Evolutionary conservation across 495 filamentous ascomycete genomes (phyloP), one percentile per base, ranked within the genome.

Genomic region (Hypomontagnella monticulosa): DNA sequence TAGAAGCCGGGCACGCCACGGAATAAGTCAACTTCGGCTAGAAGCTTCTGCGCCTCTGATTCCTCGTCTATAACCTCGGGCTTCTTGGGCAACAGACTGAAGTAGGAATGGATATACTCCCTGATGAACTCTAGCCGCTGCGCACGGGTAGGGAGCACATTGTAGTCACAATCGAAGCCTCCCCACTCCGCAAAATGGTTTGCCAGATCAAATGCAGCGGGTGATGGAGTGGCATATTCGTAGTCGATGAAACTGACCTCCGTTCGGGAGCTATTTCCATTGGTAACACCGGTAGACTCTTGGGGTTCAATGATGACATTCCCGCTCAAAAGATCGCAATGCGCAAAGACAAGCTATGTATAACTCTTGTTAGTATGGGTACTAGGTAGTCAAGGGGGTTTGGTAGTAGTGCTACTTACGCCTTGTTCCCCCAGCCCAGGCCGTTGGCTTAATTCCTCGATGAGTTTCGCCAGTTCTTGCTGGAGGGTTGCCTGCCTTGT

Each of bases 181-280:
- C 89, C 93, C 94, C 95, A 99, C 80, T 99, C 95, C 40, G 96
- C 92, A 73, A 99, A 94, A 81, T 99, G 95, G 81, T 99, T 99
- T n/a, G 95, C 89, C 57, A 99, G 86, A 74, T 99, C 95, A 75
- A 99, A 99, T n/a, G 95, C 92, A 11, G 93, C 91, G 0, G 96
- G 95, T 6, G 93, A 93, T 1, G 96, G 93, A 0, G 92, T 93
- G 7, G 94, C 92, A 73, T 95, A 96, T 78, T 99, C 95, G 79
- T 98, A 99, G 77, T 99, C 95, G 71, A 99, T 98, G 75, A 99
- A 98, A 71, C 86, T 87, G 44, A 98, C 92, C 5, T 55, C 79
- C 69, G 61, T 83, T 70, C 64, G 59, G 11, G 10, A 50, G 14
- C 36, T 20, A 36, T 23, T 53, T 43, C 47, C 80, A 32, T 75